Conservation (phyloP, 2,329 filamentous ascomycete genomes). For the Claviceps sp. region DNA sequence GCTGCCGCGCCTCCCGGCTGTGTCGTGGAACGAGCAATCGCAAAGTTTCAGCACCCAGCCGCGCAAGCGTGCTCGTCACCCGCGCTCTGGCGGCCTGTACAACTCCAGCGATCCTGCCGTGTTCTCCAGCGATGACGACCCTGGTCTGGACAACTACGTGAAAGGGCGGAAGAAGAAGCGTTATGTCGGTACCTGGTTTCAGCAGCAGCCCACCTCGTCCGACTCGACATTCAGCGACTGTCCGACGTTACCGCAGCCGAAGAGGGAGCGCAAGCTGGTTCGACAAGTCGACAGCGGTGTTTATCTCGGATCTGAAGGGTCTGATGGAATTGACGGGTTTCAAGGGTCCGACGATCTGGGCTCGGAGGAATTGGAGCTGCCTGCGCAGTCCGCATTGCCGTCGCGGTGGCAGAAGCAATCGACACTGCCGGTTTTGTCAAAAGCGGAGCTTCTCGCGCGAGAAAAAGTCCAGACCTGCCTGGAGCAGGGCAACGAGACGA, state of each 20-base stretch:
- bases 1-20: constrained; percentile 24
- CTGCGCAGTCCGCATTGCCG: constrained; percentile 23
- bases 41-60: constrained; percentile 26
- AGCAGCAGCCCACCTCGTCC: constrained; percentile 39
- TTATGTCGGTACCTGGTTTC: constrained; percentile 56
- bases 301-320: constrained; percentile 49
- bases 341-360: constrained; percentile 33
- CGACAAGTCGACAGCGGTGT: constrained; percentile 56
- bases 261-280: constrained; percentile 33
- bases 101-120: constrained; percentile 59
- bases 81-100: constrained; percentile 20
- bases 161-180: constrained; percentile 45
- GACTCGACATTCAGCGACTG: constrained; percentile 33
- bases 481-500: constrained; percentile 42
- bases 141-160: constrained; percentile 50
- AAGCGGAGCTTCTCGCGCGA: constrained; percentile 31
- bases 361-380: constrained; percentile 18
- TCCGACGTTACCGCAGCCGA: constrained; percentile 24
- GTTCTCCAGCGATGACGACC: constrained; percentile 62
- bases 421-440: constrained; percentile 18
- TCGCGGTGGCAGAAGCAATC: constrained; percentile 22
- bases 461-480: constrained; percentile 37
- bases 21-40: constrained; percentile 25
- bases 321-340: constrained; percentile 27
- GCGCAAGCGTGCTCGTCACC: constrained; percentile 25